Evolutionary conservation across 129 eudicot species (phyloP).

Genomic region (Lactuca sativa): DNA sequence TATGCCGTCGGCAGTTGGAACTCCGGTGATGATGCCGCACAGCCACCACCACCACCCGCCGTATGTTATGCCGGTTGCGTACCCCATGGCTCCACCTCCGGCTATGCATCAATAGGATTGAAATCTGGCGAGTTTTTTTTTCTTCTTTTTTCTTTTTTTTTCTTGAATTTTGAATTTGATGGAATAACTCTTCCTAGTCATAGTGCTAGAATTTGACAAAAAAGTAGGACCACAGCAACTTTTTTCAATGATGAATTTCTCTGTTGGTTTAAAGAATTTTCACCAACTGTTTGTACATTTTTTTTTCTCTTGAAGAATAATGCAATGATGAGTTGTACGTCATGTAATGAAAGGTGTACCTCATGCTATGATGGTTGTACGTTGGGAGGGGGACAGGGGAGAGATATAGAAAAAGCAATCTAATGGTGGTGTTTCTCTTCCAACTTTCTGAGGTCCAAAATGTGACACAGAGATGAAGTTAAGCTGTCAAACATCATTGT

Average conservation of each 20-base stretch:
- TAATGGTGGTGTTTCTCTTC: slow-evolving; percentile 43
- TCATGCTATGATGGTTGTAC: slow-evolving; percentile 19
- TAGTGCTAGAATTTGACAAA: slow-evolving; percentile 41
- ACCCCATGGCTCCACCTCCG: slow-evolving; percentile 89
- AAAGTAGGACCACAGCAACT: slow-evolving; percentile 38
- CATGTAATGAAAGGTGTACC: slow-evolving; percentile 17
- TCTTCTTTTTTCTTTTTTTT: slow-evolving; percentile 2
- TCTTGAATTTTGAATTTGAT: neutral
- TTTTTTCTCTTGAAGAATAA: slow-evolving; percentile 34
- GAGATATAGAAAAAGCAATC: slow-evolving; percentile 28
- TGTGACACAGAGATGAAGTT: slow-evolving; percentile 39
- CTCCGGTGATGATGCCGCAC: slow-evolving; percentile 86
- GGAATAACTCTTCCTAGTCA: slow-evolving; percentile 40
- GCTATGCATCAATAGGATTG: slow-evolving; percentile 57
- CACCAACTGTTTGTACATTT: slow-evolving; percentile 46
- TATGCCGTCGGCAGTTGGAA: slow-evolving; percentile 88
- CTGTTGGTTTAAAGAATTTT: slow-evolving; percentile 43
- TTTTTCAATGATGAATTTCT: slow-evolving; percentile 38
- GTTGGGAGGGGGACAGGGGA: slow-evolving; percentile 27
- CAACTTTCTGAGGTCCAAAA: slow-evolving; percentile 36
- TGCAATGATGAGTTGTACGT: slow-evolving; percentile 27
- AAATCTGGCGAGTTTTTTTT: neutral
- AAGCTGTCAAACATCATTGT: slow-evolving; percentile 48
- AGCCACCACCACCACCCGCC: slow-evolving; percentile 80
- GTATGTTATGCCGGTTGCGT: slow-evolving; percentile 76